These are phyloP conservation scores for Cladophialophora chaetospira DNA, from an alignment of 2,329 filamentous ascomycete genomes.

Conservation along the genomic window DNA sequence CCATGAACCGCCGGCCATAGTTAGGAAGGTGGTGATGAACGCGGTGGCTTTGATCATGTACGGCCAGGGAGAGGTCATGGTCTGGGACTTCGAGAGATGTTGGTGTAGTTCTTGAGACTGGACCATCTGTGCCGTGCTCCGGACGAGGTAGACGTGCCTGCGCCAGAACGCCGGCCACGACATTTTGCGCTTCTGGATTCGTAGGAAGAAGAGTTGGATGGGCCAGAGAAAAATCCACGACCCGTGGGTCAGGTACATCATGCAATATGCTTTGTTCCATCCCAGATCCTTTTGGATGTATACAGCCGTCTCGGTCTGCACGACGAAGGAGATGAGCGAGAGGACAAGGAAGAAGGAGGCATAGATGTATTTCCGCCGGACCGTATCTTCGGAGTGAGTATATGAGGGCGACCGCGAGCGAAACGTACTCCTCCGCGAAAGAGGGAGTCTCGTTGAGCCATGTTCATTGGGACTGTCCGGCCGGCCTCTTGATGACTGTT, in stretches of 20 bases:
- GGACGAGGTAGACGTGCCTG: conserved; percentile 63
- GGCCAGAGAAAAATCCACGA: conserved; percentile 93
- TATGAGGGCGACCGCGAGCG: conserved; percentile 74
- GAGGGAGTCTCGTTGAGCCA: conserved; percentile 40
- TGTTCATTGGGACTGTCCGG: conserved; percentile 38
- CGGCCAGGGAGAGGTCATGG: conserved; percentile 55
- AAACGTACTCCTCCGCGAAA: conserved; percentile 67
- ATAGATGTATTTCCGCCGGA: conserved; percentile 81
- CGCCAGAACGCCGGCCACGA: conserved; percentile 88
- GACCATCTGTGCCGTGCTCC: conserved; percentile 79
- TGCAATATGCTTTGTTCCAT: conserved; percentile 99
- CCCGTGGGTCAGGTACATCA: conserved; percentile 94
- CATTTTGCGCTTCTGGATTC: conserved; percentile 73
- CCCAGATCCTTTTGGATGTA: conserved; percentile 90
- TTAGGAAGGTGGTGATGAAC: conserved; percentile 81
- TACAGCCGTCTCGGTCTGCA: conserved; percentile 93
- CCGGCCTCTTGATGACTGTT: conserved; percentile 38
- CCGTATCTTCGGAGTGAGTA: conserved; percentile 63
- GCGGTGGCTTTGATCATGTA: conserved; percentile 81
- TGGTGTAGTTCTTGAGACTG: conserved; percentile 71
- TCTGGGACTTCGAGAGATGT: conserved; percentile 47
- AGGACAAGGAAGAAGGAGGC: conserved; percentile 80
- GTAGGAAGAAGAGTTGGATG: conserved; percentile 74
- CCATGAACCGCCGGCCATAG: conserved; percentile 89
- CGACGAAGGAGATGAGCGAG: conserved; percentile 82